Conservation (phyloP, 1,284 basidiomycete genomes). For the Cutaneotrichosporon mucoides region DNA sequence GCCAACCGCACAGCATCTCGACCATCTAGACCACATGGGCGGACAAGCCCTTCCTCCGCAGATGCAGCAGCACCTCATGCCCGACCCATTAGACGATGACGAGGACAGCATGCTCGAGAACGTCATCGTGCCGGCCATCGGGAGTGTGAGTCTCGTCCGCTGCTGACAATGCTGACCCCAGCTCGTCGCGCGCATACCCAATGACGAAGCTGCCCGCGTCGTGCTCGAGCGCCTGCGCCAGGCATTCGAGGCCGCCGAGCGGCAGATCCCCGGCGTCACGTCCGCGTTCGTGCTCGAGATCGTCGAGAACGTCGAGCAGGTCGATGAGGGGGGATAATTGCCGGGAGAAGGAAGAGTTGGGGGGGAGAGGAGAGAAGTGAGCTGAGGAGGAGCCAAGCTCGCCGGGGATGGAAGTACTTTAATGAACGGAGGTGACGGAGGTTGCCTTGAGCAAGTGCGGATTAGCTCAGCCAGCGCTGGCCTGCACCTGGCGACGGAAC, state of each 20-base stretch:
- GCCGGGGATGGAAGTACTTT: no score
- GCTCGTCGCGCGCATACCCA: constrained; percentile 83
- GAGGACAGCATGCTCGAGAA: constrained; percentile 88
- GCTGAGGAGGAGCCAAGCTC: no score
- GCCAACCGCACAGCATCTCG: constrained; percentile 1
- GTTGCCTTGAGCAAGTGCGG: no score
- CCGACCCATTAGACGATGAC: constrained; percentile 52
- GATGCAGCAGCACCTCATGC: constrained; percentile 4
- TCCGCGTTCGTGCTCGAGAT: constrained; percentile 52
- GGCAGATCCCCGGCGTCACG: constrained; percentile 57
- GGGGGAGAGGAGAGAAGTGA: no score
- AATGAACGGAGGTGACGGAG: no score
- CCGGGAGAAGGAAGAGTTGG: no score
- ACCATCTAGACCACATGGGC: constrained; percentile 17
- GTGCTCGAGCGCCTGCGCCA: constrained; percentile 76
- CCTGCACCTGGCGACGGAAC: no score
- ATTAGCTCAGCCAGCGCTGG: no score
- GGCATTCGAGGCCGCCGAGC: constrained; percentile 87
- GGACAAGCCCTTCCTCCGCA: constrained; percentile 4
- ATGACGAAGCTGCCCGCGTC: constrained; percentile 77
- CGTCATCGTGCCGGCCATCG: constrained; percentile 88
- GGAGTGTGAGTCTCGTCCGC: constrained; percentile 62
- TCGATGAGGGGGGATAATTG: constrained; percentile 33
- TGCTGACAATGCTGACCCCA: constrained; percentile 39
- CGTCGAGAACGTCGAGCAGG: constrained; percentile 52